Base-by-base conservation (phyloP, 495 filamentous ascomycete species). In the Penicillium turbatum region DNA sequence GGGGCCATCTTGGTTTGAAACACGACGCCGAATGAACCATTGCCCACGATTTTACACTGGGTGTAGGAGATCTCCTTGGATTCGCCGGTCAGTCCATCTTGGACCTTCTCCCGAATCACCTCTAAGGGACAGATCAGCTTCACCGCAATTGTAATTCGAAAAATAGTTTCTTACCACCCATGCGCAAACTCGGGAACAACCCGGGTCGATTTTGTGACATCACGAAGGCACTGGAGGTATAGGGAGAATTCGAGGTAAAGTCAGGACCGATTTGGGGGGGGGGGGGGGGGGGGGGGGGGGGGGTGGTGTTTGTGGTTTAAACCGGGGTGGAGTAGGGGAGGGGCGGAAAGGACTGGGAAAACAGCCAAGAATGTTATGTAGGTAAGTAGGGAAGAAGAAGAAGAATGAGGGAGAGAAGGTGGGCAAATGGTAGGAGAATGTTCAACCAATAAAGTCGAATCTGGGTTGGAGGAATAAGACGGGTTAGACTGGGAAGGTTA, bases 1-100 rank as follows among this genome's bases (percentile, higher is more conserved):
- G 93, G 93, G 55, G 93, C 91, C 65, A 98, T 84, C 75, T 97
- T 98, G 29, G 93, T 98, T 72, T 98, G 93, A 69, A 98, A 98
- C 55, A 98, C 93, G 17, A 98, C 93, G 54, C 93, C 93, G 68
- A 98, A 98, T 12, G 93, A 97, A 48, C 93, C 93, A 73, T 98
- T 98, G 62, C 93, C 93, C n/a, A 98, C 93, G 57, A 98, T 97
- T 77, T 98, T 98, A 77, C 93, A 98, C 70, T 98, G 93, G 38
- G 93, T 97, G 65, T 98, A 98, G 67, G 93, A 89, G 74, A 98
- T 86, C 64, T 98, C 93, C 69, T 87, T 87, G 54, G 89, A 91
- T 67, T 98, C 95, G 45, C 93, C 93, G 1, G 93, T 97, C 61
- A 95, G 76, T 63, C 93, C 93, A 82, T 98, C 93, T 75, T 98